Evolutionary conservation across 192 early-diverging fungal genomes (phyloP), one percentile per base, ranked within the genome.

Genomic region (Gryganskiella cystojenkinii): DNA sequence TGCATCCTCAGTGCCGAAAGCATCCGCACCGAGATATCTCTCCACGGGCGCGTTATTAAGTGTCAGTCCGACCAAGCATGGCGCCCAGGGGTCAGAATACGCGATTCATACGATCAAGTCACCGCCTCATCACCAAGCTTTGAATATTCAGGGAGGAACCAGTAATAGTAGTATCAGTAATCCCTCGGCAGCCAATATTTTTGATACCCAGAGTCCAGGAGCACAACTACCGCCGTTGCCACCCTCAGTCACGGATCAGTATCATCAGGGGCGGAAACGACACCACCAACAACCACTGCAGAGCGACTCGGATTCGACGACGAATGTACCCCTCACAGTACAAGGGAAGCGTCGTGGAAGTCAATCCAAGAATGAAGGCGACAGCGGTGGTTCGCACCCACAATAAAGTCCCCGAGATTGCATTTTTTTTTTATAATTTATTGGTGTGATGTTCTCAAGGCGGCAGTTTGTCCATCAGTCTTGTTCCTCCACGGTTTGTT

Each of bases 81-180:
- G 42, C 25, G 28, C 54, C 0, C 63, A 73, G 15, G 71, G 62
- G 20, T 73, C 71, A 4, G 63, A 65, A 6, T 66, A 61, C 28
- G 57, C 63, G 5, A 53, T 73, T 42, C 71, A 65, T 8, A 66
- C 71, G 0, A 13, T 73, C n/a, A 73, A 37, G 42, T 73, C 63
- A 3, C 49, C 71, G 9, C n/a, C 28, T 20, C 55, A 2, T 19
- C 35, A 34, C 35, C 55, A 11, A 44, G 40, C 37, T 60, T 25
- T 60, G 58, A 45, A 15, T 34, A 44, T 6, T 20, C 35, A 1
- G 35, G 43, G 8, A 11, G 58, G 58, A 40, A 40, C 40, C 27
- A 22, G 17, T 60, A 33, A 45, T 24, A 40, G 30, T 3, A 40
- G 28, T 30, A 55, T 24, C 6, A 5, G 55, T 25, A 43, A 27